Base-by-base conservation (phyloP, 169 alveolate species). In the Blepharisma undulans region DNA sequence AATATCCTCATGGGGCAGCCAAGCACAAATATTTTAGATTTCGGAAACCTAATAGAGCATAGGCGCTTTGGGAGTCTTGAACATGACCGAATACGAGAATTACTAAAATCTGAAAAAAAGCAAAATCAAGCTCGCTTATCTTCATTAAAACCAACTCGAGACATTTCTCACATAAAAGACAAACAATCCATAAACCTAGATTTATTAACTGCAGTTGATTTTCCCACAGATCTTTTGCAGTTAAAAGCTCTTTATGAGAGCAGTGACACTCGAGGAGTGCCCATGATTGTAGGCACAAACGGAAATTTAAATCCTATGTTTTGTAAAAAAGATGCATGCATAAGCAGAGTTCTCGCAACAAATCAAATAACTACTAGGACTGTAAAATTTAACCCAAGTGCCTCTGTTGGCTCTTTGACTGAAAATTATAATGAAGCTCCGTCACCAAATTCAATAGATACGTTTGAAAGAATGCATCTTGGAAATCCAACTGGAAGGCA, bases 401-500 rank as follows among this genome's bases (percentile, higher is more conserved):
- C 29, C 21, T 29, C 66, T 25, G 80, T 29, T 8, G 29, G 29
- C 34, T 29, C 25, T 25, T 21, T 22, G 0, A 78, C 25, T 32
- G 29, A 32, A 32, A 78, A 78, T 27, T 29, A 29, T 32, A 78
- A 78, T 32, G 86, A 78, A 21, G 6, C 29, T 29, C 61, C 29
- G 0, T 10, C 86, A 5, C 60, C 86, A 10, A 1, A 48, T 48
- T 48, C 66, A 48, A 48, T 48, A 29, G 86, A 78, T 4, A 78
- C 29, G 29, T 27, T 78, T 29, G 34, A 29, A 25, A 78, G 60
- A n/a, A 12, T 29, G 29, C 34, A 27, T 27, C 25, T 78, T 21
- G 86, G 89, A 30, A 48, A 82, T 7, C 89, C 89, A 22, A 82
- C 89, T 22, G 89, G 89, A 0, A 21, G 89, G 18, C 89, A 82